A percentile compares a stretch with the other conserved stretches of the same genome.
phyloP scores from a whole-genome alignment of 106 monocot species.

The Dendrobium chrysotoxum region DNA sequence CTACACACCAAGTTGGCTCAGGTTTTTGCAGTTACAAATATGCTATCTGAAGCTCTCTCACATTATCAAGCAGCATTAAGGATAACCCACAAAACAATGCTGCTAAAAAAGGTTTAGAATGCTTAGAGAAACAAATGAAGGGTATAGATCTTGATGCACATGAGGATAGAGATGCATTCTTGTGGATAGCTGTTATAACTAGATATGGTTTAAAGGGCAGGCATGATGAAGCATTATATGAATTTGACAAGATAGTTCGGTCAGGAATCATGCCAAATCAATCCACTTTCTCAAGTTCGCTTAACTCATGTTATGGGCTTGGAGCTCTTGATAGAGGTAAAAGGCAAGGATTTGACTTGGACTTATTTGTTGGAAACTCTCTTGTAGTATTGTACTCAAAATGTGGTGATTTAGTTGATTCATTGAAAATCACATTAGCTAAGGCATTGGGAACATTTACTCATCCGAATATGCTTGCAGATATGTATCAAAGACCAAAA shows the following conservation, averaged over 20 bases:
- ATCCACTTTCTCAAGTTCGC: conserved; percentile 54
- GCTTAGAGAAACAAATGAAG: conserved; percentile 98
- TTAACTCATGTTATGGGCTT: conserved; percentile 50
- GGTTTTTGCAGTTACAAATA: conserved; percentile 89
- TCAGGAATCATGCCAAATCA: conserved; percentile 47
- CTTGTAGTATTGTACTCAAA: conserved; percentile 63
- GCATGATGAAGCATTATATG: conserved; percentile 40
- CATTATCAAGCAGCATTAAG: conserved; percentile 97
- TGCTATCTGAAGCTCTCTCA: conserved; percentile 80
- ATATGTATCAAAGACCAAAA: no score
- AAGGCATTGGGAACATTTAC: no score
- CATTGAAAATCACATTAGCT: no score
- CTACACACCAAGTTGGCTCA: conserved; percentile 93
- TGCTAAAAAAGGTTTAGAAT: conserved; percentile 90
- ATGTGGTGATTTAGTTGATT: conserved; percentile 51
- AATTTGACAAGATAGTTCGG: conserved; percentile 33
- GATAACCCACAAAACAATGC: conserved; percentile 95
- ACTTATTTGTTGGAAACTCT: conserved; percentile 72
- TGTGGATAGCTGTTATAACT: conserved; percentile 65
- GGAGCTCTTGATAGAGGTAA: conserved; percentile 51
- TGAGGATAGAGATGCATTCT: no score
- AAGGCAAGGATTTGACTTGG: conserved; percentile 31
- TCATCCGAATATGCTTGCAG: no score
- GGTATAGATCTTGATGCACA: no score
- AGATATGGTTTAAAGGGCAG: conserved; percentile 45